Percentiles rank a stretch among this genome's conserved stretches.
Conservation (phyloP, 225 moss, liverwort and hornwort genomes). For the Physcomitrellopsis africana region DNA sequence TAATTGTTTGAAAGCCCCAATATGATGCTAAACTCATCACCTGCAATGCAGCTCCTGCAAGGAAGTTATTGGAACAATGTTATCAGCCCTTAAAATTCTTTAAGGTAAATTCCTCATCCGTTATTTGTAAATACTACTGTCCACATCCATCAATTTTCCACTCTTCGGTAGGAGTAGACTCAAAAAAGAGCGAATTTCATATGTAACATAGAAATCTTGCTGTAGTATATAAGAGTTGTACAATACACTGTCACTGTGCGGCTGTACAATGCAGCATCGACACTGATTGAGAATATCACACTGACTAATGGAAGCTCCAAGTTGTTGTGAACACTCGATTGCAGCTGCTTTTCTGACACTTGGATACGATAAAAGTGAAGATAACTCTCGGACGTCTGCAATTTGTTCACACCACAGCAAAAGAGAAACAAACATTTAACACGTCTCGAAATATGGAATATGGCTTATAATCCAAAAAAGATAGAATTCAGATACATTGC, state of each 20-base stretch:
- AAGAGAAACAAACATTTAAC: neutral
- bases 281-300: conserved; percentile 54
- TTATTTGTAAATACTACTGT: neutral
- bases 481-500: neutral
- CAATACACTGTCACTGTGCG: conserved; percentile 71
- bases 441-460: neutral
- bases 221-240: conserved; percentile 12
- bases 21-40: conserved; percentile 60
- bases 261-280: conserved; percentile 58
- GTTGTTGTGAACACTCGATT: conserved; percentile 56
- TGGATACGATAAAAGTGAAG: conserved; percentile 74
- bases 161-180: conserved; percentile 18
- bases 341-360: conserved; percentile 68
- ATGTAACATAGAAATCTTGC: conserved; percentile 11
- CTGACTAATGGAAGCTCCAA: conserved; percentile 60
- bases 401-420: conserved; percentile 16
- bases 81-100: neutral
- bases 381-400: conserved; percentile 75
- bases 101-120: neutral
- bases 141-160: conserved; percentile 2
- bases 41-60: conserved; percentile 73
- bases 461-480: neutral
- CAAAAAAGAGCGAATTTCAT: conserved; percentile 1
- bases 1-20: conserved; percentile 72
- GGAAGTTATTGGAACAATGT: neutral